A percentile compares a stretch with the other conserved stretches of the same genome.
Evolutionary conservation across 2,329 filamentous ascomycete species (phyloP).

Genomic region (Diaporthe sp.): DNA sequence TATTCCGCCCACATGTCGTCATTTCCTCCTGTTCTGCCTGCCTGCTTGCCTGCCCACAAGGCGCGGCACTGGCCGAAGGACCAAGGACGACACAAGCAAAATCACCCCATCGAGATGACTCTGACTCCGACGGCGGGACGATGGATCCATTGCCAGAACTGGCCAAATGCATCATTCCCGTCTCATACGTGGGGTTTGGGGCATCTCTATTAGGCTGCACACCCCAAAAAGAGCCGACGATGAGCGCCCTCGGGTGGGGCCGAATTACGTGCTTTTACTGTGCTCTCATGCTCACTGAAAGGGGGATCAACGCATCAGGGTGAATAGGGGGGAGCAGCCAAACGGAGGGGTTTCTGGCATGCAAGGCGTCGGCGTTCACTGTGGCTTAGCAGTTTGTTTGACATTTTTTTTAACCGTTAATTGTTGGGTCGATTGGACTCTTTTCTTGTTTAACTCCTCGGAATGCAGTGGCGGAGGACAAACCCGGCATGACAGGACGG

Average conservation of each 20-base stretch:
- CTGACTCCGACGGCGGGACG: neutral
- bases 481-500: conserved; percentile 28
- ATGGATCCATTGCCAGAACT: neutral
- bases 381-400: conserved; percentile 2
- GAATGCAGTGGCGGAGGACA: conserved; percentile 4
- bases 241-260: conserved; percentile 27
- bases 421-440: neutral
- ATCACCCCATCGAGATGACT: conserved; percentile 15
- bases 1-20: conserved; percentile 33
- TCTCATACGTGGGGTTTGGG: conserved; percentile 20
- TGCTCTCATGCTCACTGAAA: neutral
- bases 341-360: conserved; percentile 22
- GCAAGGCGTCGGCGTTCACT: conserved; percentile 33
- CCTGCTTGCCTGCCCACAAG: conserved; percentile 15
- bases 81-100: neutral
- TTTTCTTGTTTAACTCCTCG: neutral
- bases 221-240: conserved; percentile 27
- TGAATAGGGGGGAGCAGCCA: conserved; percentile 12
- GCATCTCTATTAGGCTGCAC: neutral
- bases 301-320: conserved; percentile 14
- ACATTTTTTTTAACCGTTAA: neutral
- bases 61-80: conserved; percentile 36
- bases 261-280: conserved; percentile 36
- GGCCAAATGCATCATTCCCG: neutral
- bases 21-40: conserved; percentile 30